Conservation (phyloP, 139 green algal genomes). For the Auxenochlorella pyrenoidosa region DNA sequence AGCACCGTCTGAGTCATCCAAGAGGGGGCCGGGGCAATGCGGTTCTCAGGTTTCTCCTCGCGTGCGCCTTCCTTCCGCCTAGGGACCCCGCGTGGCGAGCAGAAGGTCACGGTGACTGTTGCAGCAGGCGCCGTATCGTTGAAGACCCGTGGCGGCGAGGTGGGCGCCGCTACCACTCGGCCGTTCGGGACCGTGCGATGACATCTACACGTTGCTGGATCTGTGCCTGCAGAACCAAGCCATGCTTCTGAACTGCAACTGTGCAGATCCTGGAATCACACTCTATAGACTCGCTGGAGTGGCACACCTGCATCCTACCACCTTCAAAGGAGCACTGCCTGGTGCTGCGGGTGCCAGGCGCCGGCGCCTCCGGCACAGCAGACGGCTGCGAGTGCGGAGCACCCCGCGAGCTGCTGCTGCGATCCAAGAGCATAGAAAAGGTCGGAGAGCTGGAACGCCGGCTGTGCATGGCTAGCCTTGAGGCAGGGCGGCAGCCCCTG, state of each 20-base stretch:
- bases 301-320: conserved; percentile 28
- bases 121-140: background rate
- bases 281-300: conserved; percentile 1
- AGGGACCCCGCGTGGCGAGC: background rate
- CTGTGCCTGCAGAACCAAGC: background rate
- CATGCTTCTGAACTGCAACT: background rate
- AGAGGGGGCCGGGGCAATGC: background rate
- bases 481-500: background rate
- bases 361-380: background rate
- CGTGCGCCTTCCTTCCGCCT: background rate
- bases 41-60: background rate
- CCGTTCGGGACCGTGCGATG: too few species aligned
- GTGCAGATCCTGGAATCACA: conserved; percentile 27
- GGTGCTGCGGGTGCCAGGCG: conserved; percentile 8
- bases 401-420: conserved; percentile 33
- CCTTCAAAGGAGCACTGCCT: conserved; percentile 28
- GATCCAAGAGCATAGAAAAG: background rate
- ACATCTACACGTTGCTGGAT: too few species aligned
- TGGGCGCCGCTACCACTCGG: background rate
- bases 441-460: background rate
- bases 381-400: too few species aligned
- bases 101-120: background rate
- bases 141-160: background rate
- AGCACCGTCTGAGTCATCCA: too few species aligned
- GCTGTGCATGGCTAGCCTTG: background rate